These are phyloP conservation scores for Coemansia sp. DNA, from an alignment of 192 early-diverging fungal genomes.

Conservation along the genomic window DNA sequence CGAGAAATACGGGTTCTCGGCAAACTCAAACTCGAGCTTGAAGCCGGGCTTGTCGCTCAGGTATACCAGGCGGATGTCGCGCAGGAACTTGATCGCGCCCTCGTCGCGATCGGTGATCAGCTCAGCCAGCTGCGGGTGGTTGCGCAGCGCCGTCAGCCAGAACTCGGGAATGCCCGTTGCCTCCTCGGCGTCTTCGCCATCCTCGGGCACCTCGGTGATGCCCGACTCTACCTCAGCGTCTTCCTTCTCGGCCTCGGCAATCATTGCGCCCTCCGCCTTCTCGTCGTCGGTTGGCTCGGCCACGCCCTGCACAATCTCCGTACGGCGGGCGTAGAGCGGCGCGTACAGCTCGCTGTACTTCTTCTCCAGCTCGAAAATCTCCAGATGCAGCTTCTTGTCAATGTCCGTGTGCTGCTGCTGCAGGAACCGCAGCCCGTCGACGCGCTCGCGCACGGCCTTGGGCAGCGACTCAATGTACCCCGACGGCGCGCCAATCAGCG, in stretches of 20 bases:
- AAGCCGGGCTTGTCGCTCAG: constrained; percentile 89
- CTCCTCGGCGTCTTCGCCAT: constrained; percentile 51
- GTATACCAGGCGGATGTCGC: constrained; percentile 85
- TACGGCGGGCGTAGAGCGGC: constrained; percentile 90
- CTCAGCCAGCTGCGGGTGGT: constrained; percentile 75
- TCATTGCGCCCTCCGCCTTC: constrained; percentile 61
- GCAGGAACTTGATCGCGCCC: constrained; percentile 81
- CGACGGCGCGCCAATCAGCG: constrained; percentile 75
- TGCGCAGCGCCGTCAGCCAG: constrained; percentile 93
- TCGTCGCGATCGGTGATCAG: constrained; percentile 91
- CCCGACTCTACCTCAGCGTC: constrained; percentile 56
- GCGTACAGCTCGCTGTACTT: constrained; percentile 85
- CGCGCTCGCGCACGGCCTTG: constrained; percentile 75
- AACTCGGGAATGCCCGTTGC: constrained; percentile 86
- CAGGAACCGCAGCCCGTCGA: constrained; percentile 84
- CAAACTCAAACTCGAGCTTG: constrained; percentile 90
- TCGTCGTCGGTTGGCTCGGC: constrained; percentile 92
- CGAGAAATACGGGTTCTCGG: constrained; percentile 84
- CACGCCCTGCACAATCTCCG: constrained; percentile 71
- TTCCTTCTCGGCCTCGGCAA: constrained; percentile 62
- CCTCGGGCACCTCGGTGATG: constrained; percentile 53
- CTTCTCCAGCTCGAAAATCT: constrained; percentile 94
- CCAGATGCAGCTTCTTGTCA: constrained; percentile 88
- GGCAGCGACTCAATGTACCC: constrained; percentile 74
- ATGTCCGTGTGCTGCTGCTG: constrained; percentile 85